phyloP scores from a whole-genome alignment of 306 rosid genomes.

The Pyrus betulifolia region DNA sequence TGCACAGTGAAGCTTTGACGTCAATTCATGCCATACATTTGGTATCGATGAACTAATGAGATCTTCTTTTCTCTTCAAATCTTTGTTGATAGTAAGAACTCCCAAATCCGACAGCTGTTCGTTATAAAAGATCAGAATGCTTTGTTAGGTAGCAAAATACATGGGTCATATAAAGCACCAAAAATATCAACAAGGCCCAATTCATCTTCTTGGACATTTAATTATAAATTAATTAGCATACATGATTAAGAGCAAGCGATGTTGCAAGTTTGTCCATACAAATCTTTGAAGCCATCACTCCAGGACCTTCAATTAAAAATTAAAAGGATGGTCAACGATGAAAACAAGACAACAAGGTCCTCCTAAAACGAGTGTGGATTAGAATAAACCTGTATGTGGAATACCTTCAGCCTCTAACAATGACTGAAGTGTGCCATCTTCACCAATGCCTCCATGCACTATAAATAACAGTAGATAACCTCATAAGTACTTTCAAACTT shows the following conservation, averaged over 20 bases:
- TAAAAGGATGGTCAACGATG: background rate
- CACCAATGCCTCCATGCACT: conserved; percentile 99
- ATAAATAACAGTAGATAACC: conserved; percentile 17
- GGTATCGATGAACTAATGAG: conserved; percentile 36
- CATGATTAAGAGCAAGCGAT: conserved; percentile 69
- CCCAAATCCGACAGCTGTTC: conserved; percentile 66
- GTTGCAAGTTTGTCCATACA: conserved; percentile 97
- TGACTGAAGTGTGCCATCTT: conserved; percentile 92
- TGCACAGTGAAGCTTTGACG: conserved; percentile 60
- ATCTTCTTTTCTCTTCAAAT: conserved; percentile 44
- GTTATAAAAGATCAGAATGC: conserved; percentile 16
- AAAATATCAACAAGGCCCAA: background rate
- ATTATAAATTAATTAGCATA: conserved; percentile 26
- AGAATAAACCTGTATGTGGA: conserved; percentile 70
- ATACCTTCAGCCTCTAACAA: conserved; percentile 76
- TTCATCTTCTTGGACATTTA: background rate
- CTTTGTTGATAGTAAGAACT: conserved; percentile 77
- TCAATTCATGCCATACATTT: conserved; percentile 70
- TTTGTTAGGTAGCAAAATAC: conserved; percentile 7
- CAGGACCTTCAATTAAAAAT: conserved; percentile 58
- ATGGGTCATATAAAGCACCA: background rate
- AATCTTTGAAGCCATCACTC: conserved; percentile 65
- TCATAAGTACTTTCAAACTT: background rate
- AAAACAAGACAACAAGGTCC: conserved; percentile 5
- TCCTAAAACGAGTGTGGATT: background rate